phyloP scores from a whole-genome alignment of 2,329 filamentous ascomycete species.

The Sclerotinia trifoliorum region DNA sequence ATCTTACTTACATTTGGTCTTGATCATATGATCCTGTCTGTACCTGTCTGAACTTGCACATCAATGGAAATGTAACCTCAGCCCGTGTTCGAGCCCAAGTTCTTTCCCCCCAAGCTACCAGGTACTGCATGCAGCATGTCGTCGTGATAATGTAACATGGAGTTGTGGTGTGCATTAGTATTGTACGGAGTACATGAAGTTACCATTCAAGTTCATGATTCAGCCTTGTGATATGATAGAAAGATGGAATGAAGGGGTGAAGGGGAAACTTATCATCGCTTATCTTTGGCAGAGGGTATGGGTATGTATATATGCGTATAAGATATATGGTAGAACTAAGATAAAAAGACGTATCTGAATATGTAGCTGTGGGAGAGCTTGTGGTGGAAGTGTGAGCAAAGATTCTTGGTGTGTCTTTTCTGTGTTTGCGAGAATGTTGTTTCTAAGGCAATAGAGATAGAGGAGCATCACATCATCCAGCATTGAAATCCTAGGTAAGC shows the following conservation, averaged over 20 bases:
- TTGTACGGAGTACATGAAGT: not conserved
- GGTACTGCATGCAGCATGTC: not conserved
- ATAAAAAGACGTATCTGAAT: not conserved
- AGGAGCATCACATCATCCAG: too few species aligned
- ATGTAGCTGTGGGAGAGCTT: not conserved
- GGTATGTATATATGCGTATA: not conserved
- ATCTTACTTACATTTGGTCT: too few species aligned
- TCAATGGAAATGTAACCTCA: not conserved
- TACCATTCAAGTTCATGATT: not conserved
- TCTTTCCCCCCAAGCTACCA: not conserved
- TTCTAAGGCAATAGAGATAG: not conserved
- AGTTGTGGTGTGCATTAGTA: conserved; percentile 12
- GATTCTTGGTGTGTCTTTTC: not conserved
- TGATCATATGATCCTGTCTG: not conserved
- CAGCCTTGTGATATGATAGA: not conserved
- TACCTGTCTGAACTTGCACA: not conserved
- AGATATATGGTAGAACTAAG: not conserved
- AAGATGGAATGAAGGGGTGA: not conserved
- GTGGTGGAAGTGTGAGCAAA: not conserved
- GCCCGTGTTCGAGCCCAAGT: conserved; percentile 2
- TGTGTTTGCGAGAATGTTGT: not conserved
- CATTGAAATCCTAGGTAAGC: not conserved
- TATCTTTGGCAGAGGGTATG: not conserved
- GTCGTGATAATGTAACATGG: conserved; percentile 16
- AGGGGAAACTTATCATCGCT: not conserved